These are phyloP conservation scores for Aspergillus cavernicola DNA, from an alignment of 495 filamentous ascomycete genomes.

Conservation along the genomic window DNA sequence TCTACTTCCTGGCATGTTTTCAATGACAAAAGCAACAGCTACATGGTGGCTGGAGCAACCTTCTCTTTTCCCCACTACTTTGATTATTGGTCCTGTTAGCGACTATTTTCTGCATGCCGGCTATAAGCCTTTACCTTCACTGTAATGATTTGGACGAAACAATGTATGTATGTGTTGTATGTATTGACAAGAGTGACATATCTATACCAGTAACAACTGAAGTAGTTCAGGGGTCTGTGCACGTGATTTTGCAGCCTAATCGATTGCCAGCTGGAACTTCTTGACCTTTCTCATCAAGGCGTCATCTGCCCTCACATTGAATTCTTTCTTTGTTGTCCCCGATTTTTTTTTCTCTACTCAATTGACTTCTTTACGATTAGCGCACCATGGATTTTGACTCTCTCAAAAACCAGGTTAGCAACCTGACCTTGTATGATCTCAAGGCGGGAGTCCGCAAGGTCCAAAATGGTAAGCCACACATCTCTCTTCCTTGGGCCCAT, in stretches of 20 bases:
- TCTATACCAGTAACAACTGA: too few species aligned
- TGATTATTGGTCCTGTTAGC: constrained; percentile 4
- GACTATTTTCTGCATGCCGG: neutral
- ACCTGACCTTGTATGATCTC: constrained; percentile 92
- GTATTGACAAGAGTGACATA: constrained; percentile 12
- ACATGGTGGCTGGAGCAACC: neutral
- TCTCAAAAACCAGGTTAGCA: constrained; percentile 85
- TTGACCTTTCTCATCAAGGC: constrained; percentile 4
- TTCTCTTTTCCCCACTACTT: neutral
- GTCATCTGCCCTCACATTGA: constrained; percentile 19
- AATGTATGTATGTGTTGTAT: constrained; percentile 23
- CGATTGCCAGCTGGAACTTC: constrained; percentile 33
- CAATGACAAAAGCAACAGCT: constrained; percentile 9
- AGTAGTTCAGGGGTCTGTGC: constrained; percentile 29
- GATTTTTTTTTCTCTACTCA: constrained; percentile 11
- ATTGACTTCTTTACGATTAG: constrained; percentile 12
- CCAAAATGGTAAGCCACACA: constrained; percentile 80
- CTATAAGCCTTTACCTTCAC: constrained; percentile 10
- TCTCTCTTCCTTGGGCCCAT: neutral
- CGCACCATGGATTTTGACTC: constrained; percentile 76
- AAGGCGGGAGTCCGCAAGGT: constrained; percentile 97
- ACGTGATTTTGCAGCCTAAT: constrained; percentile 39
- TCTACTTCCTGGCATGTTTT: constrained; percentile 14
- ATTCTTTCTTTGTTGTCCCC: constrained; percentile 3
- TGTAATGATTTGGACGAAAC: constrained; percentile 16